These are phyloP conservation scores for Bacterosira constricta DNA, from an alignment of 108 stramenopile species.

Conservation along the genomic window DNA sequence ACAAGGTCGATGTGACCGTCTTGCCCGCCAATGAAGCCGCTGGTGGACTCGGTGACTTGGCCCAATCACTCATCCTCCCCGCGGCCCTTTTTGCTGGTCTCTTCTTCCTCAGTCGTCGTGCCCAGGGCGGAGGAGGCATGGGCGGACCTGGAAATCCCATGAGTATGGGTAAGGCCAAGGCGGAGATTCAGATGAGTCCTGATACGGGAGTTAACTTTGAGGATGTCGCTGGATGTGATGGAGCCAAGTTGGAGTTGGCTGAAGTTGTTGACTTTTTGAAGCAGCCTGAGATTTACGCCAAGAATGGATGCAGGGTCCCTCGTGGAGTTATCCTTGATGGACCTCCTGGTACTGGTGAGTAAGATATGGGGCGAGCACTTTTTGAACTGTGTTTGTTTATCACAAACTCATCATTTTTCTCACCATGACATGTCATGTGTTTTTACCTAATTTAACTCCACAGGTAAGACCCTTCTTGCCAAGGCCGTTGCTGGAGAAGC, in stretches of 20 bases:
- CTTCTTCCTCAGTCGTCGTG: slow-evolving; percentile 90
- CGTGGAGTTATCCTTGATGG: slow-evolving; percentile 84
- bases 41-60: slow-evolving; percentile 78
- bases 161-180: slow-evolving; percentile 90
- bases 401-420: too few relatives aligned
- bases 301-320: slow-evolving; percentile 89
- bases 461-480: slow-evolving; percentile 97
- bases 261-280: slow-evolving; percentile 98
- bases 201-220: slow-evolving; percentile 94
- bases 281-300: slow-evolving; percentile 90
- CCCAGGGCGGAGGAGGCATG: slow-evolving; percentile 64
- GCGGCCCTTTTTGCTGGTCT: slow-evolving; percentile 89
- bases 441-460: too few relatives aligned
- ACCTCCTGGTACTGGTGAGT: slow-evolving; percentile 85
- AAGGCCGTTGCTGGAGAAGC: slow-evolving; percentile 99
- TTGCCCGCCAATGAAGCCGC: slow-evolving; percentile 75
- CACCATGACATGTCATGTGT: too few relatives aligned
- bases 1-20: slow-evolving; percentile 95
- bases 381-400: too few relatives aligned
- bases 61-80: slow-evolving; percentile 84
- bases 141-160: slow-evolving; percentile 88
- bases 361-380: too few relatives aligned
- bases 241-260: slow-evolving; percentile 92
- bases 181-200: slow-evolving; percentile 89
- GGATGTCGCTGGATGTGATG: slow-evolving; percentile 96